Evolutionary conservation across 768 basidiomycete genomes (phyloP).

Genomic region (Hydnomerulius pinastri): DNA sequence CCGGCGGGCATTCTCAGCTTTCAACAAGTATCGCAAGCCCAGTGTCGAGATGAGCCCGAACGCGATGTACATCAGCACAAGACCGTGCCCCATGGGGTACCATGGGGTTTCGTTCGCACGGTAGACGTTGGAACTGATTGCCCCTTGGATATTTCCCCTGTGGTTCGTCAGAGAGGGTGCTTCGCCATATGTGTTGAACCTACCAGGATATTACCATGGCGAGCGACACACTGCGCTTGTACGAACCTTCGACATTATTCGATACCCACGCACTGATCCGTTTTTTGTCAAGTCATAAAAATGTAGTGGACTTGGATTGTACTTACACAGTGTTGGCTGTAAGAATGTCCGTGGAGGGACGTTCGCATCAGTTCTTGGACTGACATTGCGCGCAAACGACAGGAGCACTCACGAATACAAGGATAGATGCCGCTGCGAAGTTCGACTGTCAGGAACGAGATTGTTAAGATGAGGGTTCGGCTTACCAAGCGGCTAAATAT

Average conservation of each 20-base stretch:
- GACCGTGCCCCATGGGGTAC: constrained; percentile 61
- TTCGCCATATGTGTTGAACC: constrained; percentile 16
- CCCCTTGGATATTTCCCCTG: constrained; percentile 75
- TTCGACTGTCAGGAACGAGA: constrained; percentile 2
- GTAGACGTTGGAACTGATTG: constrained; percentile 79
- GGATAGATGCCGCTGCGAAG: constrained; percentile 68
- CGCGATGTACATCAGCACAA: constrained; percentile 73
- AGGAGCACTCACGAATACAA: constrained; percentile 54
- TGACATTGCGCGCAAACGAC: background rate
- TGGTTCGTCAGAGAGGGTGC: background rate
- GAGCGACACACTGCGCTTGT: constrained; percentile 72
- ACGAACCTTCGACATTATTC: constrained; percentile 74
- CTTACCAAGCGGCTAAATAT: constrained; percentile 68
- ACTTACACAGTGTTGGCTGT: constrained; percentile 62
- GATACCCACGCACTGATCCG: constrained; percentile 51
- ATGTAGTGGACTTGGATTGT: background rate
- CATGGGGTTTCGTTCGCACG: constrained; percentile 66
- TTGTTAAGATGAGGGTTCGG: background rate
- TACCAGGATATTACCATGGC: constrained; percentile 70
- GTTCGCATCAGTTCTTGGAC: background rate
- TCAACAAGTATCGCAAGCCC: constrained; percentile 44
- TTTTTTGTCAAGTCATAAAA: background rate
- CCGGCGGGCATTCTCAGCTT: constrained; percentile 62
- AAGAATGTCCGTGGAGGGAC: background rate
- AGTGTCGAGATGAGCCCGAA: constrained; percentile 56